Evolutionary conservation across 371 early-diverging fungal species (phyloP), one percentile per base, ranked within the genome.

Genomic region (Dentiscutata heterogama): DNA sequence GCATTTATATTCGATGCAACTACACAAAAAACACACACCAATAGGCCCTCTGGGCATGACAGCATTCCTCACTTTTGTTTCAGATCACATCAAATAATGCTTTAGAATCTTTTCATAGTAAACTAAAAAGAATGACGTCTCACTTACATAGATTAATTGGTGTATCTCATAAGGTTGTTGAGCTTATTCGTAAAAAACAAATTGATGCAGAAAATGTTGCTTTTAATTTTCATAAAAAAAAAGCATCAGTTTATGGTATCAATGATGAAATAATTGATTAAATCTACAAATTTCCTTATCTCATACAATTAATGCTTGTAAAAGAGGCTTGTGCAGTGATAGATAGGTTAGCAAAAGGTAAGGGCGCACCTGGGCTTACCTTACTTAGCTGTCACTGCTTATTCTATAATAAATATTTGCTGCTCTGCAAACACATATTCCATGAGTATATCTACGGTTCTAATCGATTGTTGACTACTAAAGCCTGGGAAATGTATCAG

Each of bases 271-370:
- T 75, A 11, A 35, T 75, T 20, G 60, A 56, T 11, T 25, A 78
- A 63, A 63, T 78, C 18, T 46, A 63, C 22, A 63, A 78, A 25
- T 78, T 78, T 64, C 27, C 39, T 27, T 78, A 42, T 7, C 78
- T 64, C 25, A 18, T 67, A 20, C 78, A 58, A 31, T 18, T 53
- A 46, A 20, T 76, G 27, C 70, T 75, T 27, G 58, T 61, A 39
- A 54, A 79, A 58, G 81, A 80, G 51, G 25, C 83, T 61, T 50
- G 71, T 31, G 61, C 60, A 31, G 71, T 61, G 8, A 50, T 82
- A n/a, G 8, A 35, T 8, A 72, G 72, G 22, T n/a, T 79, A 8
- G 83, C 72, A 46, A 80, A 78, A 29, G 80, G 71, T 25, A 80
- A 63, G 31, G 51, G 27, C 2, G 71, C 82, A 7, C 72, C 50